phyloP scores from a whole-genome alignment of 306 rosid species.

The Dalbergia cultrata region DNA sequence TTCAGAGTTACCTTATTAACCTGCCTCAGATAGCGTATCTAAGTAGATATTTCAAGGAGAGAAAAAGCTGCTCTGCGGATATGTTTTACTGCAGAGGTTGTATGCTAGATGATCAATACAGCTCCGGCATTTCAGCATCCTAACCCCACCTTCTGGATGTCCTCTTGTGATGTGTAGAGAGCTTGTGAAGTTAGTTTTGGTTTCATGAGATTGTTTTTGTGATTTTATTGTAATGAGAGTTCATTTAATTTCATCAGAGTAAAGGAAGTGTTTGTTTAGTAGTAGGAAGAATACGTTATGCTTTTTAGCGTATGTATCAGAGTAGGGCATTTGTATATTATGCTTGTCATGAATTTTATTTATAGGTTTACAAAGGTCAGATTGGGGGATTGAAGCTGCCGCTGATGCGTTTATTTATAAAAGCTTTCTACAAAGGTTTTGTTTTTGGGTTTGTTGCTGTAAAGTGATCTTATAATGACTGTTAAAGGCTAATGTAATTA shows the following conservation, averaged over 20 bases:
- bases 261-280: conserved; percentile 33
- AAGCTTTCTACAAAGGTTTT: neutral
- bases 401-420: conserved; percentile 24
- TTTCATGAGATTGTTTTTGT: conserved; percentile 37
- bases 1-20: conserved; percentile 27
- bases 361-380: conserved; percentile 35
- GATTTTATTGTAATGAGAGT: conserved; percentile 50
- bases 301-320: conserved; percentile 17
- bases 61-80: conserved; percentile 35
- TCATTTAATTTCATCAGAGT: conserved; percentile 42
- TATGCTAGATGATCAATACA: conserved; percentile 48
- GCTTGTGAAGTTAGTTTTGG: conserved; percentile 45
- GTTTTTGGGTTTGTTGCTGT: neutral
- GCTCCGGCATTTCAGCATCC: conserved; percentile 42
- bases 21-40: conserved; percentile 21
- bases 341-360: conserved; percentile 32
- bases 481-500: neutral
- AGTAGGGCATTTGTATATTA: conserved; percentile 45
- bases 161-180: conserved; percentile 40
- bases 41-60: conserved; percentile 28
- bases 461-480: no score
- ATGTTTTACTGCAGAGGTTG: conserved; percentile 54
- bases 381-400: conserved; percentile 29
- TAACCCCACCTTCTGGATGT: conserved; percentile 45
- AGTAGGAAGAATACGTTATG: neutral